Evolutionary conservation across 441 rosid genomes (phyloP), one percentile per base, ranked within the genome.

Genomic region (Macaranga tanarius): DNA sequence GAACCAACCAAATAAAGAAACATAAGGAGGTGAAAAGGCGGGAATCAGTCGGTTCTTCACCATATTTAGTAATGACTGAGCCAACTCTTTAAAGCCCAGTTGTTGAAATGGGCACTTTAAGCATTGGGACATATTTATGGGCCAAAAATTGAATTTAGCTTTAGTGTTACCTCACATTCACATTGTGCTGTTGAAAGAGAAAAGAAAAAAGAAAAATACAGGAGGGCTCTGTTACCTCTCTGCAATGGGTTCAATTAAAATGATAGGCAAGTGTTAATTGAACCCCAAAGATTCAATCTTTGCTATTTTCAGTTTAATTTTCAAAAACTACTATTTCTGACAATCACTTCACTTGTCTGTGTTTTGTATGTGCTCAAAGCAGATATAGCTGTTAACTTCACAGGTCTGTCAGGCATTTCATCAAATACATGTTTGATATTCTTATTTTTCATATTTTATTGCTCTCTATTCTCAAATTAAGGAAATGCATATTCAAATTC

Each of bases 311-410:
- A 7, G 13, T 10, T 23, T n/a, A 34, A 17, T 28, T 20, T 5
- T 23, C 28, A 4, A 40, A 61, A 56, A 44, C 77, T 71, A 42
- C 48, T 50, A 4, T 62, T 0, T 19, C 76, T 10, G 52, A 20
- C 65, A 23, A 70, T 58, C 23, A 23, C 19, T 11, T 57, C 44
- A 16, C 16, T 17, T 47, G 31, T 13, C 62, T 68, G 13, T 52
- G 51, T 62, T 67, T 59, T 17, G 22, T 7, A 19, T n/a, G 51
- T 70, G 34, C 42, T 11, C 10, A 67, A 71, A 79, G 71, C 97
- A 92, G 99, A 95, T 81, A 84, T 95, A n/a, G 97, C 99, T 3
- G 99, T 88, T 42, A 92, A 95, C 91, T 89, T 91, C 77, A 90
- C 99, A 81, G 99, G 99, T 90, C 73, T 68, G 88, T 87, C 80